Evolutionary conservation across 345 rosid species (phyloP), one percentile per base, ranked within the genome.

Genomic region (Salix udensis): DNA sequence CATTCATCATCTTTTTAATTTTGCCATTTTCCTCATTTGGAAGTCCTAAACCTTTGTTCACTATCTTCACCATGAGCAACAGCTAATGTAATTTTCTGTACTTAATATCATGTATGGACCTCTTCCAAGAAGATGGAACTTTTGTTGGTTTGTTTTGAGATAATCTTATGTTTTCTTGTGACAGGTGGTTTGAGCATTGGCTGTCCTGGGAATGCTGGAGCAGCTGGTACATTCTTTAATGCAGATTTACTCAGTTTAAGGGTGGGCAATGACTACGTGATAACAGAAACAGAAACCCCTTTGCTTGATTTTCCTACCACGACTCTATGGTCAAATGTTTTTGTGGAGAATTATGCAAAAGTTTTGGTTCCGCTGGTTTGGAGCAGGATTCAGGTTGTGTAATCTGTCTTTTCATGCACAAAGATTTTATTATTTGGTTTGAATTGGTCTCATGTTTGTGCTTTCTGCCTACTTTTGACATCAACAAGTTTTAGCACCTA

Each of bases 181-280:
- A 81, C 87, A 93, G 99, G 99, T 87, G 99, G 98, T 40, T 71
- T 85, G 60, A 96, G 98, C 81, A 80, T 89, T 48, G 96, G 94
- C 73, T 93, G 98, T 81, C 92, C 91, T 31, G 70, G 82, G 76
- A 96, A 93, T 90, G 86, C 98, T 80, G 99, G 99, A 79, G 98
- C 97, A 52, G 99, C 99, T 86, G 99, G 99, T 81, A 96, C 99
- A 4, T 89, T 87, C 71, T 96, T 93, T 71, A 91, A 96, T 89
- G 92, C 91, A 76, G 88, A 91, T 83, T 84, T 93, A 77, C 82
- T 83, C 71, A 91, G 99, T 86, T 83, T 96, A 80, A 88, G 95
- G 79, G 97, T 96, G 78, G 88, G 94, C 78, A 96, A 96, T 74
- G 96, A 91, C 81, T 87, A 91, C 68, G 74, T 89, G 80, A 88